A percentile compares a stretch with the other conserved stretches of the same genome.
These are phyloP conservation scores for Mycosphaerella sp. DNA, from an alignment of 2,329 filamentous ascomycete species.

Conservation along the genomic window DNA sequence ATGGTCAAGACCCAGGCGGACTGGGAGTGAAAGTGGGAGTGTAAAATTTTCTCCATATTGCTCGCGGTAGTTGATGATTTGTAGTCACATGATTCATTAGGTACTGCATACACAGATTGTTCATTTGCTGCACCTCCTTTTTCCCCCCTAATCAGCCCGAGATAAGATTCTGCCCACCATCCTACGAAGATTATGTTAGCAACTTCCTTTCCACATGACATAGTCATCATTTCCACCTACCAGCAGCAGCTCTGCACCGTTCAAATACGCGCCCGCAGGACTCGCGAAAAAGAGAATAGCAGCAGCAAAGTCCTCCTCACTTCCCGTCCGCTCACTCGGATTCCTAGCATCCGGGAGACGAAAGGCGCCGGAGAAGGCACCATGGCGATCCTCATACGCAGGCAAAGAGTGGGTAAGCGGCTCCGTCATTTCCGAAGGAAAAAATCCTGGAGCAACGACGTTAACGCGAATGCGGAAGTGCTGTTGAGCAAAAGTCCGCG, in stretches of 20 bases:
- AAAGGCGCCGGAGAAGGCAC: conserved; percentile 47
- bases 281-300: conserved; percentile 60
- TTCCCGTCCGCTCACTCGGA: conserved; percentile 55
- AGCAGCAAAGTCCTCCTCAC: conserved; percentile 58
- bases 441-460: conserved; percentile 41
- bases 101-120: too few species aligned
- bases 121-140: too few species aligned
- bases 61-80: too few species aligned
- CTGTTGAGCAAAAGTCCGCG: conserved; percentile 38
- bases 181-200: too few species aligned
- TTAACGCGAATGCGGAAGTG: conserved; percentile 45
- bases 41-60: too few species aligned
- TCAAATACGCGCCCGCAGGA: conserved; percentile 59
- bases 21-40: too few species aligned
- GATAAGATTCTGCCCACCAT: too few species aligned
- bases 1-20: too few species aligned
- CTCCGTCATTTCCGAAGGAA: conserved; percentile 30
- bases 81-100: too few species aligned
- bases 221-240: too few species aligned
- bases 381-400: conserved; percentile 18
- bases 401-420: conserved; percentile 15
- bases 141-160: too few species aligned
- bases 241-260: conserved; percentile 56
- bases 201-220: too few species aligned
- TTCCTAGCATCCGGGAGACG: conserved; percentile 41